These are phyloP conservation scores for Penicillium corylophilum DNA, from an alignment of 2,329 filamentous ascomycete species.

Conservation along the genomic window DNA sequence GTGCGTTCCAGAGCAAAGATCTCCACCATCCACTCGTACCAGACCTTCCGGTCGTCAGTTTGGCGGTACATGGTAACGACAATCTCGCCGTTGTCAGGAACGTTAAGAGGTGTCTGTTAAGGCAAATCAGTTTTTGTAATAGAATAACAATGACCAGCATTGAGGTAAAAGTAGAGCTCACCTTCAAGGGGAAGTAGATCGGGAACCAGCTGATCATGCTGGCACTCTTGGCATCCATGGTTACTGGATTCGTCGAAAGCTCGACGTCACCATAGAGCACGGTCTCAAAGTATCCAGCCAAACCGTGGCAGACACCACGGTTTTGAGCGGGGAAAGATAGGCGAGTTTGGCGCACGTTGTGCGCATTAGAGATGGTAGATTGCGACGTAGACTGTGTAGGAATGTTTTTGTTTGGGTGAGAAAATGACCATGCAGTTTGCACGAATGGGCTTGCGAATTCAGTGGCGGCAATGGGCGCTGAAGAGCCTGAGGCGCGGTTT, in stretches of 20 bases:
- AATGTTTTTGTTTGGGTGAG: conserved; percentile 42
- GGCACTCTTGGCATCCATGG: conserved; percentile 87
- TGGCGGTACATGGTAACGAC: conserved; percentile 94
- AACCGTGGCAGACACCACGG: conserved; percentile 81
- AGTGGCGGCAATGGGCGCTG: conserved; percentile 27
- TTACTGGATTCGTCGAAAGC: conserved; percentile 87
- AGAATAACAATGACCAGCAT: not conserved
- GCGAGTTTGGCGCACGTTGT: conserved; percentile 80
- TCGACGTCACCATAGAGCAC: conserved; percentile 86
- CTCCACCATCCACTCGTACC: conserved; percentile 98
- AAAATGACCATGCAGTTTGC: conserved; percentile 47
- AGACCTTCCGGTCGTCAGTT: conserved; percentile 92
- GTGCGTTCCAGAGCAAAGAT: conserved; percentile 57
- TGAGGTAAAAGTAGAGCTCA: conserved; percentile 42
- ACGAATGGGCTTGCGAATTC: conserved; percentile 40
- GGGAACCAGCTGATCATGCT: conserved; percentile 99
- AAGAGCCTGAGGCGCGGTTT: conserved; percentile 28
- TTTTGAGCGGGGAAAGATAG: conserved; percentile 75
- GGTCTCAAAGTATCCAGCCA: conserved; percentile 94
- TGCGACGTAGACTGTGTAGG: conserved; percentile 31
- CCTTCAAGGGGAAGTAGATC: conserved; percentile 95
- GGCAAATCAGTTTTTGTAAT: not conserved
- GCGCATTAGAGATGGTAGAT: conserved; percentile 72
- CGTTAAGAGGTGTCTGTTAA: conserved; percentile 72
- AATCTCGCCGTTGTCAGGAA: conserved; percentile 80